Percentiles rank a stretch among this genome's conserved stretches.
Evolutionary conservation across 129 eudicot genomes (phyloP).

Genomic region (Ambrosia artemisiifolia): DNA sequence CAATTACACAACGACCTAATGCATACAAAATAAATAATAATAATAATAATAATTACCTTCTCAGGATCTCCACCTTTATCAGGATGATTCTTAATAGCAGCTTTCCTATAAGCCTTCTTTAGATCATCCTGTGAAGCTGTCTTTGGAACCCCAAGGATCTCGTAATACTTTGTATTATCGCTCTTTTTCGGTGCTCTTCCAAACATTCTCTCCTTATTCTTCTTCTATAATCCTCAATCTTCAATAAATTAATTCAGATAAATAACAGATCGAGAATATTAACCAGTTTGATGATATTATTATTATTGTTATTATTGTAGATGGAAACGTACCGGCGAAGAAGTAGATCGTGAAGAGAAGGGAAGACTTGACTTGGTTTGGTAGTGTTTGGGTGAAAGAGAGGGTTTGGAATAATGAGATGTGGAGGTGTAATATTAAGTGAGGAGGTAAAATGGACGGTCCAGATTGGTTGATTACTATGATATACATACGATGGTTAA

Average conservation of each 20-base stretch:
- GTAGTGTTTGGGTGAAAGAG: constrained; percentile 4
- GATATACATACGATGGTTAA: background rate
- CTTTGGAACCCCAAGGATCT: constrained; percentile 63
- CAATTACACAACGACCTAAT: background rate
- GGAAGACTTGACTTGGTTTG: background rate
- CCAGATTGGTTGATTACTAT: background rate
- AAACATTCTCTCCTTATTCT: constrained; percentile 47
- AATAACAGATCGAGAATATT: background rate
- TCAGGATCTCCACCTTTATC: constrained; percentile 85
- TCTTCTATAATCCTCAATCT: constrained; percentile 7
- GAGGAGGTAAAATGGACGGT: constrained; percentile 6
- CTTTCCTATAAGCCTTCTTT: constrained; percentile 78
- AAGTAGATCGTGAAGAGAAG: background rate
- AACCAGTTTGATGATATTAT: background rate
- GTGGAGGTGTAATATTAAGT: background rate
- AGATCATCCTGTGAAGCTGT: constrained; percentile 66
- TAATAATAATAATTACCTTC: constrained; percentile 40
- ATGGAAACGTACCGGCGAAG: constrained; percentile 3
- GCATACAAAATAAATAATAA: background rate
- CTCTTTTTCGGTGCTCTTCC: constrained; percentile 79
- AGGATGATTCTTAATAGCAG: constrained; percentile 80
- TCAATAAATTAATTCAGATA: background rate
- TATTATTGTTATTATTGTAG: too few relatives aligned
- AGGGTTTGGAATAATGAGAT: constrained; percentile 10
- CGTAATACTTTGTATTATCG: constrained; percentile 70